Conservation (phyloP, 164 flowering plant genomes). For the Malania oleifera region DNA sequence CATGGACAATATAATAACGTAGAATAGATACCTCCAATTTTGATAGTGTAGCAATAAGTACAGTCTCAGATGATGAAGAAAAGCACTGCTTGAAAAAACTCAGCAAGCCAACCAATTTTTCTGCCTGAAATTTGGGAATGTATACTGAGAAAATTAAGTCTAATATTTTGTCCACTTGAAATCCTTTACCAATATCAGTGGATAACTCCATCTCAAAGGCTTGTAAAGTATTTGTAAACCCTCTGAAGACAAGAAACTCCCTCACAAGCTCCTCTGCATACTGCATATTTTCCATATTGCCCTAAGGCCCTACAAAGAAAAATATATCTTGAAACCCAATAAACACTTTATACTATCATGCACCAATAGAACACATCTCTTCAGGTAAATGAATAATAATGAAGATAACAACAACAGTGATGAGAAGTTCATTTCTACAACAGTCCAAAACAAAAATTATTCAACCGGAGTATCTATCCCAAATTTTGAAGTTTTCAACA, state of each 20-base stretch:
- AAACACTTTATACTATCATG: too few relatives aligned
- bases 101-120: constrained; percentile 57
- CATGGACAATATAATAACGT: constrained; percentile 65
- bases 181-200: constrained; percentile 82
- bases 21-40: constrained; percentile 71
- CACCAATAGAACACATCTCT: too few relatives aligned
- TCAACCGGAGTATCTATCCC: too few relatives aligned
- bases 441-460: too few relatives aligned
- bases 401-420: too few relatives aligned
- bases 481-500: too few relatives aligned
- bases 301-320: constrained; percentile 4
- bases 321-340: not conserved
- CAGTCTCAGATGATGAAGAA: constrained; percentile 47
- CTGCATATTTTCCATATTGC: constrained; percentile 75
- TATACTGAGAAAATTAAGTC: constrained; percentile 72
- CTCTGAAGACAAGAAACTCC: constrained; percentile 86
- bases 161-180: constrained; percentile 76
- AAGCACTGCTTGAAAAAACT: constrained; percentile 67
- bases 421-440: too few relatives aligned
- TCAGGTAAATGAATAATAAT: too few relatives aligned
- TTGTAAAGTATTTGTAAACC: constrained; percentile 76
- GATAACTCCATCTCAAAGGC: constrained; percentile 62
- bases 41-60: constrained; percentile 37
- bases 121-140: constrained; percentile 63
- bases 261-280: constrained; percentile 88